A percentile compares a stretch with the other conserved stretches of the same genome.
Conservation (phyloP, 2,329 filamentous ascomycete species). For the Xylariaceae sp. region DNA sequence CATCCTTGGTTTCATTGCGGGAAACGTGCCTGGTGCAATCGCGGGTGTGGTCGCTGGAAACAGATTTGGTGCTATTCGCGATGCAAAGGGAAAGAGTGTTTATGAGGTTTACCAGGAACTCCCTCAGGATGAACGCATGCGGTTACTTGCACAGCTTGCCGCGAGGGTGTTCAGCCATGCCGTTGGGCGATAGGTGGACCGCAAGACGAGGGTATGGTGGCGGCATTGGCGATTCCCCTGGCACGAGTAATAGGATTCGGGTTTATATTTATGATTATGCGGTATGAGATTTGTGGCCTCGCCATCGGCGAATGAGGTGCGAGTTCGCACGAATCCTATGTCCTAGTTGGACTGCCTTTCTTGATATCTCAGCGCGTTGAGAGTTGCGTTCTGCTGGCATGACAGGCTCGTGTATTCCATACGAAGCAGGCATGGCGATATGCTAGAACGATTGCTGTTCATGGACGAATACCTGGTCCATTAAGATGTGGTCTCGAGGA, state of each 20-base stretch:
- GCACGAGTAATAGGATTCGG: not conserved
- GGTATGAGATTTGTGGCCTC: not conserved
- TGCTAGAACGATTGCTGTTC: not conserved
- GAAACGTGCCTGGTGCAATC: slow-evolving; percentile 81
- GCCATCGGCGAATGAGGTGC: not conserved
- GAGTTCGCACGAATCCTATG: not conserved
- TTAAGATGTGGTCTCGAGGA: no score
- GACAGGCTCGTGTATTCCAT: not conserved
- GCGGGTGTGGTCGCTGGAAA: slow-evolving; percentile 92
- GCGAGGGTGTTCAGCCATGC: slow-evolving; percentile 80
- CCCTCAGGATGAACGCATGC: slow-evolving; percentile 74
- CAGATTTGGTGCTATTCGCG: slow-evolving; percentile 79
- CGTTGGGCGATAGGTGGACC: slow-evolving; percentile 42
- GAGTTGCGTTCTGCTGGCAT: not conserved
- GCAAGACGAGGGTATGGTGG: not conserved
- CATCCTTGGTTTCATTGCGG: slow-evolving; percentile 90
- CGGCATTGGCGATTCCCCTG: not conserved
- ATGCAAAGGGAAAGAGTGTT: slow-evolving; percentile 90
- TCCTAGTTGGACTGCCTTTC: not conserved
- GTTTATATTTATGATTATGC: no score
- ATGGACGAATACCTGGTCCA: no score
- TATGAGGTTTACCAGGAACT: slow-evolving; percentile 86
- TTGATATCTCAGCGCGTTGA: not conserved
- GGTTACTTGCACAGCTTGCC: slow-evolving; percentile 76
- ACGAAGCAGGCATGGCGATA: not conserved